A percentile compares a stretch with the other conserved stretches of the same genome.
phyloP scores from a whole-genome alignment of 1,139 yeast species.

The Wickerhamiella pararugosa region DNA sequence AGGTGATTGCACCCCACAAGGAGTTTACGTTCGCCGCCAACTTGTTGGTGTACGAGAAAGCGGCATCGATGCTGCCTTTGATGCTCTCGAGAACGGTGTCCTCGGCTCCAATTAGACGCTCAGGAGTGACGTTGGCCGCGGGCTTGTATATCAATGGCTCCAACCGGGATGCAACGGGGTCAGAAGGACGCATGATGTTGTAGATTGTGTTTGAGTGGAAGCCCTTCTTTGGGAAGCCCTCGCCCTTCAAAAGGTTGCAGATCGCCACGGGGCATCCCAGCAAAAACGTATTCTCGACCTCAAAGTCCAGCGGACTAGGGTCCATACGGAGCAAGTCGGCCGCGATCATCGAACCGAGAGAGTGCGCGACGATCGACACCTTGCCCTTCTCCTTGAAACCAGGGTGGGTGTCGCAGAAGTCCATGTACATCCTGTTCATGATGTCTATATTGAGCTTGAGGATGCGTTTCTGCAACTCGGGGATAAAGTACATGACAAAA shows the following conservation, averaged over 20 bases:
- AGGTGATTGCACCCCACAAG: conserved; percentile 10
- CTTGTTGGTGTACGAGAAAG: conserved; percentile 5
- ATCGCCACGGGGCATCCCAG: conserved; percentile 84
- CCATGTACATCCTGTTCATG: conserved; percentile 43
- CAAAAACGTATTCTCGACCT: conserved; percentile 57
- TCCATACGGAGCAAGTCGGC: conserved; percentile 53
- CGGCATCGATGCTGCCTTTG: conserved; percentile 1
- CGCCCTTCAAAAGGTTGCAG: conserved; percentile 52
- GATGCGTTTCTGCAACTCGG: conserved; percentile 45
- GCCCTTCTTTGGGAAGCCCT: conserved; percentile 31
- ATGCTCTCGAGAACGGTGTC: conserved; percentile 12
- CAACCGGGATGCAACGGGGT: conserved; percentile 73
- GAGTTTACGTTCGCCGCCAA: conserved; percentile 11
- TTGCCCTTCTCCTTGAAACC: conserved; percentile 45
- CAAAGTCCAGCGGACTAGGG: conserved; percentile 40
- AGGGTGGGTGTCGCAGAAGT: conserved; percentile 49
- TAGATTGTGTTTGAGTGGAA: conserved; percentile 41
- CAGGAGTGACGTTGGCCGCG: conserved; percentile 12
- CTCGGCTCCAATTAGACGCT: conserved; percentile 3
- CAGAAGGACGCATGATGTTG: conserved; percentile 77
- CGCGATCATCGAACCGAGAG: conserved; percentile 71
- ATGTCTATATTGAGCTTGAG: conserved; percentile 43
- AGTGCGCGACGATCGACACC: conserved; percentile 74
- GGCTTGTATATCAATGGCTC: conserved; percentile 49
- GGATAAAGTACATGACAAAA: conserved; percentile 67